These are phyloP conservation scores for Plenodomus lindquistii DNA, from an alignment of 2,329 filamentous ascomycete species.

Conservation along the genomic window DNA sequence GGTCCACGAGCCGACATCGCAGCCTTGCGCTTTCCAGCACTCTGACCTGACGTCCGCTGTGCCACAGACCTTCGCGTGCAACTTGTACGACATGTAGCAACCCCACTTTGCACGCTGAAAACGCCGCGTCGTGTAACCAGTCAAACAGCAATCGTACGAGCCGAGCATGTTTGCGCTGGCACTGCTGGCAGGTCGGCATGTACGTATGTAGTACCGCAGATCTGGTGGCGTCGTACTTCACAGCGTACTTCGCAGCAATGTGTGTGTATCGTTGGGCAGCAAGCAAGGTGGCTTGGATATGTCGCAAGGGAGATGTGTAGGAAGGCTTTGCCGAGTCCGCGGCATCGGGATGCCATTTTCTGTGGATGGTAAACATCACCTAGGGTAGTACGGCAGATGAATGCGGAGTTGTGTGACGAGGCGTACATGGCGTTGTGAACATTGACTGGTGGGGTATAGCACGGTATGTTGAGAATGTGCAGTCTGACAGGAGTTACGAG, in stretches of 20 bases:
- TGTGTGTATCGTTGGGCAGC: not conserved
- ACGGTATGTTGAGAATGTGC: not conserved
- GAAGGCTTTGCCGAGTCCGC: not conserved
- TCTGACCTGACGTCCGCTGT: conserved; percentile 6
- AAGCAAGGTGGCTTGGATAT: not conserved
- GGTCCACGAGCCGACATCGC: not conserved
- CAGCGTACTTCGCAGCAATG: no score
- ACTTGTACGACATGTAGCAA: not conserved
- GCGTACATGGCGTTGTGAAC: conserved; percentile 1
- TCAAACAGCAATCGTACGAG: conserved; percentile 6
- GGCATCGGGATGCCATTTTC: not conserved
- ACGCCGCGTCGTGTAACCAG: conserved; percentile 5
- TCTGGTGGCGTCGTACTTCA: no score
- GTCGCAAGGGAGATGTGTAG: not conserved
- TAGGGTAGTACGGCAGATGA: not conserved
- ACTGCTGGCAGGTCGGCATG: not conserved
- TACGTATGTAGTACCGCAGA: conserved; percentile 4
- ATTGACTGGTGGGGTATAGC: not conserved
- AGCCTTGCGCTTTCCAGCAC: not conserved
- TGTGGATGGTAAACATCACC: not conserved
- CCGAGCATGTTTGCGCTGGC: conserved; percentile 1
- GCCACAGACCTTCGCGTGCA: conserved; percentile 6
- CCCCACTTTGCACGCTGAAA: conserved; percentile 3
- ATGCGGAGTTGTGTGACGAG: conserved; percentile 1
- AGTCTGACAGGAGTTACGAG: not conserved